Percentiles rank a stretch among this genome's conserved stretches.
Evolutionary conservation across 1,284 basidiomycete species (phyloP).

Genomic region (Xerocomus amazonicus): DNA sequence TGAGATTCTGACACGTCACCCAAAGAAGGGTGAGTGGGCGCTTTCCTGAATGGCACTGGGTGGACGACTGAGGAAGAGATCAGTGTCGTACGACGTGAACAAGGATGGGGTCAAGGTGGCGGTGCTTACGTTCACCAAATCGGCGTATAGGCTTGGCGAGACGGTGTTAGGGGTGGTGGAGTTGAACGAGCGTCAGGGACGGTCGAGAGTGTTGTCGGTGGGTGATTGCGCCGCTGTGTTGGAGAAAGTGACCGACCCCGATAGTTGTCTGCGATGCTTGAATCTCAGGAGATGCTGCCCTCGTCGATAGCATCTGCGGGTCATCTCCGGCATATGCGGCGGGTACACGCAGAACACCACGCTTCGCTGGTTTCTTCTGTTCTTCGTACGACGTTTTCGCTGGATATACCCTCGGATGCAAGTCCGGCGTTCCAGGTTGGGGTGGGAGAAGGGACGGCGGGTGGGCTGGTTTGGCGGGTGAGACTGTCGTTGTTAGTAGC

Average conservation of each 20-base stretch:
- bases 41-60: not conserved
- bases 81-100: conserved; percentile 89
- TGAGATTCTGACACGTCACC: conserved; percentile 84
- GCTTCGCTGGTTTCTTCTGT: conserved; percentile 69
- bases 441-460: conserved; percentile 39
- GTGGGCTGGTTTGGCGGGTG: conserved; percentile 86
- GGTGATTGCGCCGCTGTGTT: conserved; percentile 14
- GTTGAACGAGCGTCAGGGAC: conserved; percentile 62
- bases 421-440: conserved; percentile 75
- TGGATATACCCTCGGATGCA: conserved; percentile 87
- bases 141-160: conserved; percentile 85
- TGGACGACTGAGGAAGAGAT: not conserved
- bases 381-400: conserved; percentile 73
- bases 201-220: conserved; percentile 73
- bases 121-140: conserved; percentile 86
- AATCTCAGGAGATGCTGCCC: conserved; percentile 82
- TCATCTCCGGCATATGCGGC: conserved; percentile 48
- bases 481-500: conserved; percentile 78
- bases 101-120: conserved; percentile 88
- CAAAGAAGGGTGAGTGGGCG: conserved; percentile 69
- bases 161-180: conserved; percentile 86
- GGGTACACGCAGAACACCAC: conserved; percentile 82
- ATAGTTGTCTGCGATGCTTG: conserved; percentile 80
- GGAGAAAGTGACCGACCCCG: not conserved
- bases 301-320: conserved; percentile 43